phyloP scores from a whole-genome alignment of 495 filamentous ascomycete genomes.

The Aspergillus cristatus region DNA sequence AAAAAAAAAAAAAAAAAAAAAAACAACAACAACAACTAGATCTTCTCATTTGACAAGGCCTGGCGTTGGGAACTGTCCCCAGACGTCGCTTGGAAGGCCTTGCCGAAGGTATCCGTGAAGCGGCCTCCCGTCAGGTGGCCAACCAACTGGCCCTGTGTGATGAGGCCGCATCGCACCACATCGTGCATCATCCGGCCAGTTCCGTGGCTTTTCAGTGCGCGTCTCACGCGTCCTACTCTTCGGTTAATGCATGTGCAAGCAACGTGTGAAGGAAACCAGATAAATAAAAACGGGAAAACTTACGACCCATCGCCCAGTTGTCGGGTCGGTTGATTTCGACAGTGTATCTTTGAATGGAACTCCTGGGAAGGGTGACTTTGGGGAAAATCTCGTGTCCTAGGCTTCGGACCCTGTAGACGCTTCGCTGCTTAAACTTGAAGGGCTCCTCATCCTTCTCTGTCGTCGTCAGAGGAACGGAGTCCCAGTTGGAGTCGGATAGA shows the following conservation, averaged over 20 bases:
- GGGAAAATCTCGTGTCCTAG: constrained; percentile 7
- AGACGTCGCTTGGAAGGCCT: too few relatives aligned
- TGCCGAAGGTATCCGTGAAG: too few relatives aligned
- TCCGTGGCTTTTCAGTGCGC: constrained; percentile 7
- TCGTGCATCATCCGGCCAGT: constrained; percentile 6
- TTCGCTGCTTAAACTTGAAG: background rate
- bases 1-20: too few relatives aligned
- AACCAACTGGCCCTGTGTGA: constrained; percentile 7
- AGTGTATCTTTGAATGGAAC: constrained; percentile 4
- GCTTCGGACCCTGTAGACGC: constrained; percentile 3
- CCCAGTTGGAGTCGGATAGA: too few relatives aligned
- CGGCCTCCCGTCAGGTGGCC: too few relatives aligned
- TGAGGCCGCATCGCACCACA: constrained; percentile 9
- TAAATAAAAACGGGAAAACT: background rate
- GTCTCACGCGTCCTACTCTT: constrained; percentile 7
- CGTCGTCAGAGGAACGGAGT: too few relatives aligned
- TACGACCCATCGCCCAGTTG: constrained; percentile 5
- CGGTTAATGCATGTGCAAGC: background rate
- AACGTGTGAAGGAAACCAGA: too few relatives aligned
- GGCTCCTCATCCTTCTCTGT: background rate
- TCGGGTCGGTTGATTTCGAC: constrained; percentile 9
- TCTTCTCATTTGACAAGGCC: too few relatives aligned
- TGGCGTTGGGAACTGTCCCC: too few relatives aligned
- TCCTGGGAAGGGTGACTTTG: constrained; percentile 3
- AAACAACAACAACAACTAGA: too few relatives aligned